Evolutionary conservation across 2,329 filamentous ascomycete species (phyloP), one percentile per base, ranked within the genome.

Genomic region (Monosporascus ibericus): DNA sequence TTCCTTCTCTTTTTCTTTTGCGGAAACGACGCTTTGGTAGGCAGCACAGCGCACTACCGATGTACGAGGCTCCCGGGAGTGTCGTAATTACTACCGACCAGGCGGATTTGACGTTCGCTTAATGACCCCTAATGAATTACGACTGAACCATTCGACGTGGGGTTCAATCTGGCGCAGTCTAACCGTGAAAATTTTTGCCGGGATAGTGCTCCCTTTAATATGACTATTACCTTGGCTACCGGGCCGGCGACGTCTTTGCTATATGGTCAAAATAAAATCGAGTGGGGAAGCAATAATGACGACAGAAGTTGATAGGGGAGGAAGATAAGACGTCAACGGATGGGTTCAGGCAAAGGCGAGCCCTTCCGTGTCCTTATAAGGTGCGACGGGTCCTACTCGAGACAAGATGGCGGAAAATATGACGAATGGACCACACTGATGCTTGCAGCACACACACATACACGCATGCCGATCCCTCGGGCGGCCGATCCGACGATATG

Each of bases 51-150:
- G 15, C 34, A 47, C 24, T 27, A 47, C 22, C 24, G 14, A n/a
- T 39, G 30, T n/a, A 48, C 24, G 30, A 25, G 34, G 47, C 17
- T 44, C 49, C 50, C 30, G 7, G 47, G 44, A 15, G 46, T 57
- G 58, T 55, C 51, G 56, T 56, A 63, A 56, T 53, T 55, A 55
- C 57, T 63, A 52, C 61, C 61, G 52, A 52, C 54, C 55, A 52
- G 55, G 53, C 60, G 60, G 60, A 47, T 59, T 54, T 52, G 24
- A 11, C 24, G 42, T 27, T 24, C 25, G n/a, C 14, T 46, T 46
- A 40, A 40, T 40, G 38, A 20, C 38, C 17, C 37, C 38, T 40
- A 40, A 40, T 40, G 18, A 39, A 40, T n/a, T 40, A n/a, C 17
- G 38, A 25, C 20, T 15, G 17, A 46, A 9, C 17, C 24, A 18